phyloP scores from a whole-genome alignment of 2,329 filamentous ascomycete species.

The Fusarium palustre region DNA sequence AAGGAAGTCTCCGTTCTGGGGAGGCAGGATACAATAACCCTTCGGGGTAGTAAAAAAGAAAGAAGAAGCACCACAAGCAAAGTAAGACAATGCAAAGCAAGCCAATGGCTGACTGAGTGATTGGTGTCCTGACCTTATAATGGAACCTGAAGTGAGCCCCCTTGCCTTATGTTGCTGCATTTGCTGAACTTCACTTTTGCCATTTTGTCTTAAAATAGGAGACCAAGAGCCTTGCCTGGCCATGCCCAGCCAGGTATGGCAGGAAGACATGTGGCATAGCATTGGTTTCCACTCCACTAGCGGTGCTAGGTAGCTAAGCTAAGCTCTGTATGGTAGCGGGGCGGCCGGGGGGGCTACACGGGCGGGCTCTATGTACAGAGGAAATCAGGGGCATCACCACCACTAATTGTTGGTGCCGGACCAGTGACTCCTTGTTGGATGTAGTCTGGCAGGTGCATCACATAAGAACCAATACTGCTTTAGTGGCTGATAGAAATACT shows the following conservation, averaged over 20 bases:
- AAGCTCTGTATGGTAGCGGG: conserved; percentile 11
- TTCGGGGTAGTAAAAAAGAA: conserved; percentile 19
- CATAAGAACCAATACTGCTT: too few relatives aligned
- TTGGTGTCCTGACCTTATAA: neutral
- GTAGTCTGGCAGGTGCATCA: too few relatives aligned
- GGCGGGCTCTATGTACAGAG: too few relatives aligned
- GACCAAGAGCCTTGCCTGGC: neutral
- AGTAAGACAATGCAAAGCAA: neutral
- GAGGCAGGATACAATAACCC: conserved; percentile 23
- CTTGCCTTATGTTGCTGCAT: conserved; percentile 4
- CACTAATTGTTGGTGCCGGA: neutral
- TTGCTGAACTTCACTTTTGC: conserved; percentile 2
- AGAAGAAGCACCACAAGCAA: conserved; percentile 15
- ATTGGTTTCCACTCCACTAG: conserved; percentile 16
- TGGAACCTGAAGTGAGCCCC: conserved; percentile 10
- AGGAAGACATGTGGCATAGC: conserved; percentile 37
- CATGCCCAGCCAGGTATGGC: conserved; percentile 28
- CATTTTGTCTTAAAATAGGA: conserved; percentile 27
- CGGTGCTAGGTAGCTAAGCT: neutral
- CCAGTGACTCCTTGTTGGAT: conserved; percentile 17
- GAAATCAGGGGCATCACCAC: conserved; percentile 25
- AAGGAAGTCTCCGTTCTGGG: conserved; percentile 35
- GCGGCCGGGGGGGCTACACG: neutral
- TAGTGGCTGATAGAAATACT: too few relatives aligned
- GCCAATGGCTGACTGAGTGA: neutral